Conservation (phyloP, 176 grass and related monocot species). For the Carex cristatella region DNA sequence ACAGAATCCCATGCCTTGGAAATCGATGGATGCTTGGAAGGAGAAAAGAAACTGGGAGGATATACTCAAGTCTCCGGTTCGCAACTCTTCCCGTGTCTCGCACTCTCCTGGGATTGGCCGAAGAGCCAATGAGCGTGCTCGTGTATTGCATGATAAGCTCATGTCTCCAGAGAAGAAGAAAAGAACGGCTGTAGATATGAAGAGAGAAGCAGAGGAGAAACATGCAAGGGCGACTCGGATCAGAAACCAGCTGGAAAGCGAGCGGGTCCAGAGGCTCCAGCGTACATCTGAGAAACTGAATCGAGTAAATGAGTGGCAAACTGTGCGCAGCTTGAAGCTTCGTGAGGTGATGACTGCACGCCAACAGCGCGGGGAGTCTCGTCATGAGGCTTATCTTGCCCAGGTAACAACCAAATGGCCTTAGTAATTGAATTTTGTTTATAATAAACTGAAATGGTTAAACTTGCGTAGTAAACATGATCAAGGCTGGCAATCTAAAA, state of each 20-base stretch:
- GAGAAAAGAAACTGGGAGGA: slow-evolving; percentile 99
- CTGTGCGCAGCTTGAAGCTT: slow-evolving; percentile 80
- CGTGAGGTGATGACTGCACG: slow-evolving; percentile 96
- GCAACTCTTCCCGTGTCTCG: slow-evolving; percentile 56
- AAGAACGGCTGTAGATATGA: slow-evolving; percentile 89
- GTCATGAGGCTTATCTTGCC: slow-evolving; percentile 90
- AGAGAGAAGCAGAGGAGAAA: slow-evolving; percentile 94
- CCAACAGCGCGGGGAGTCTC: slow-evolving; percentile 84
- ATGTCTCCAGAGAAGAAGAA: slow-evolving; percentile 99
- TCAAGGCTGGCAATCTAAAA: not conserved
- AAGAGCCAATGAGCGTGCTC: slow-evolving; percentile 75
- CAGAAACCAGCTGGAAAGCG: slow-evolving; percentile 91
- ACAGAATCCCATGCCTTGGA: slow-evolving; percentile 58
- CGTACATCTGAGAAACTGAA: slow-evolving; percentile 94
- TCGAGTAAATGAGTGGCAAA: slow-evolving; percentile 96
- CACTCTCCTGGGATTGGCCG: slow-evolving; percentile 71
- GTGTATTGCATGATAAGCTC: slow-evolving; percentile 91
- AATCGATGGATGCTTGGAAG: slow-evolving; percentile 96
- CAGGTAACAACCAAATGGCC: slow-evolving; percentile 23
- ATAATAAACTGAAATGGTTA: not conserved
- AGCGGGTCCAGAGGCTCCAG: slow-evolving; percentile 92
- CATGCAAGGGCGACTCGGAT: slow-evolving; percentile 84
- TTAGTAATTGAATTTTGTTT: not conserved
- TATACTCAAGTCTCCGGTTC: slow-evolving; percentile 85
- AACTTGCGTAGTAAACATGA: not conserved